Evolutionary conservation across 73 alveolate species (phyloP), one percentile per base, ranked within the genome.

Genomic region (Blepharisma stoltei): DNA sequence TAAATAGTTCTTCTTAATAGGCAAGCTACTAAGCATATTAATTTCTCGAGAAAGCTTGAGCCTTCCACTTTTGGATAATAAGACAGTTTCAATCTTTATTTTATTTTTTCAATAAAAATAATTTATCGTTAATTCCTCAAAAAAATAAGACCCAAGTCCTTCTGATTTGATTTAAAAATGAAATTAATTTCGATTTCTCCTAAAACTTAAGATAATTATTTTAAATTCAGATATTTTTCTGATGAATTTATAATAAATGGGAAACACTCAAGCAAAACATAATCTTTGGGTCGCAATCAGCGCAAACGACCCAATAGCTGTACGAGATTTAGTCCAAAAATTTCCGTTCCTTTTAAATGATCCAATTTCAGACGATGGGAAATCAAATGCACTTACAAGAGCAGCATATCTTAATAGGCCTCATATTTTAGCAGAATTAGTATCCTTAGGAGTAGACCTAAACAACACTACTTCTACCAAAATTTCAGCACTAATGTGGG

Each of bases 401-500:
- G 79, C 79, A 38, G 79, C 79, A 44, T 69, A 44, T 43, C 27
- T 69, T 9, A 53, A 46, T 43, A 23, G 65, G 2, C 55, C 79
- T n/a, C 65, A 69, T 25, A 69, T 69, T 0, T 38, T 69, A 44
- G 67, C 55, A 9, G 65, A 9, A 9, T 53, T 69, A 1, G 21
- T 14, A 7, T 25, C 79, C 11, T 14, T 38, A 8, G 79, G 79
- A 9, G 79, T 53, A 44, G 65, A 69, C 38, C 1, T 69, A n/a
- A 43, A 69, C 38, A 46, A 38, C 14, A 18, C 79, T 14, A 53
- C 67, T 69, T 11, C n/a, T 9, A 18, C 79, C n/a, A 37, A 14
- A 46, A 23, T 69, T 14, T 14, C 67, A 14, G 76, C 79, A 37
- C 5, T 69, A 25, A 69, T 69, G 79, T 69, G 79, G 65, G 79